Evolutionary conservation across 2,329 filamentous ascomycete species (phyloP), one percentile per base, ranked within the genome.

Genomic region (Sphaerostilbella broomeana): DNA sequence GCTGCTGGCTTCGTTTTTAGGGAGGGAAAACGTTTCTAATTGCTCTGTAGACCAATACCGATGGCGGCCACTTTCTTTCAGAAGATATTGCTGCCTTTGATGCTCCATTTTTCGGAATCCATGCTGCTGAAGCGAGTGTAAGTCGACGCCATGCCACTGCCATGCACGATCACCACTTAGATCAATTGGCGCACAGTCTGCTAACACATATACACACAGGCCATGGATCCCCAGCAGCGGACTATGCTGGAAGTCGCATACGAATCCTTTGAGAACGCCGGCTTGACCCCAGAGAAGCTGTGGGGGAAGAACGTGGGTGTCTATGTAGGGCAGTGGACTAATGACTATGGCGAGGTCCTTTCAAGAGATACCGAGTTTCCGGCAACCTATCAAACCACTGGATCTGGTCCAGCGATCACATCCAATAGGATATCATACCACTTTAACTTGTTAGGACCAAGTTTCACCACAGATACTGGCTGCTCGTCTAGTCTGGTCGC

Each of bases 141-240:
- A n/a, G n/a, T n/a, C n/a, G n/a, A n/a, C 24, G 52, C 47, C 18
- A 55, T 67, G 44, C n/a, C n/a, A n/a, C n/a, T n/a, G n/a, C n/a
- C n/a, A n/a, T n/a, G n/a, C n/a, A n/a, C n/a, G n/a, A n/a, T n/a
- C n/a, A n/a, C n/a, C n/a, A n/a, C n/a, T n/a, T n/a, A n/a, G n/a
- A n/a, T n/a, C n/a, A n/a, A n/a, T n/a, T n/a, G n/a, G n/a, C n/a
- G n/a, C n/a, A n/a, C n/a, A n/a, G n/a, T n/a, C n/a, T n/a, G n/a
- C n/a, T n/a, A n/a, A n/a, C n/a, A n/a, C n/a, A n/a, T n/a, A n/a
- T n/a, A n/a, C n/a, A n/a, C n/a, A n/a, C n/a, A n/a, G 65, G 52
- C 47, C 19, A 55, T 67, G 44, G 66, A 70, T 33, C 66, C 66
- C 1, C 64, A 68, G 44, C 63, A 67, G 42, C 52, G 65, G 2